Evolutionary conservation across 495 filamentous ascomycete genomes (phyloP).

Genomic region (Neurospora cerealis): DNA sequence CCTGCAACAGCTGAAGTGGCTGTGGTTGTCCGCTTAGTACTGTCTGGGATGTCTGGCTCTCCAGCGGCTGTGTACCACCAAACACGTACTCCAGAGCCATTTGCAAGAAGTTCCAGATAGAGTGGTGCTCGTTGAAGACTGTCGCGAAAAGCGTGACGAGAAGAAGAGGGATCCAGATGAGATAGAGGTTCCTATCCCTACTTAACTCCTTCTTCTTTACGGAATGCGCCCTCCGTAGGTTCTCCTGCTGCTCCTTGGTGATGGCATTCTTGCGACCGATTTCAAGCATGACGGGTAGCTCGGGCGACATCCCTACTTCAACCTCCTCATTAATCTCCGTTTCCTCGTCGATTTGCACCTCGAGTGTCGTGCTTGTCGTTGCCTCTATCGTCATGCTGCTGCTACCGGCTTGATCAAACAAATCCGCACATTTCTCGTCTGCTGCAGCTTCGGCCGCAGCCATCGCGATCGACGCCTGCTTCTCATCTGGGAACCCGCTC

Average conservation of each 20-base stretch:
- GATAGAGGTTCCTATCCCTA: constrained; percentile 70
- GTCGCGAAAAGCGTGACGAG: constrained; percentile 13
- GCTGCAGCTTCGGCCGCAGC: constrained; percentile 56
- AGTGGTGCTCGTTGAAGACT: constrained; percentile 9
- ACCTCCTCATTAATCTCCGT: constrained; percentile 12
- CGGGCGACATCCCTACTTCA: neutral
- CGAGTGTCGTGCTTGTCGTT: neutral
- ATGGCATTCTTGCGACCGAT: constrained; percentile 42
- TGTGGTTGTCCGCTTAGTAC: neutral
- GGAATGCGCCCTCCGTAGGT: constrained; percentile 60
- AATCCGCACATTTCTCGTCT: constrained; percentile 55
- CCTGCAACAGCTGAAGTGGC: neutral
- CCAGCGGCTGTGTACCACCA: neutral
- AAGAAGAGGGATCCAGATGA: constrained; percentile 51
- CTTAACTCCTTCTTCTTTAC: constrained; percentile 63
- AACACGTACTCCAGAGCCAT: neutral
- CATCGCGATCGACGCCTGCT: constrained; percentile 49
- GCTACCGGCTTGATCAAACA: constrained; percentile 38
- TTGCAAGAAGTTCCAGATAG: neutral
- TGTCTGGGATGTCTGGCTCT: neutral
- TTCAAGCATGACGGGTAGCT: constrained; percentile 35
- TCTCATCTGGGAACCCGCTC: constrained; percentile 35
- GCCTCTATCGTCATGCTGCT: constrained; percentile 14
- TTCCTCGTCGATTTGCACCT: neutral
- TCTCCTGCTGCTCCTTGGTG: constrained; percentile 65